Percentiles rank a stretch among this genome's conserved stretches.
Conservation (phyloP, 1,139 yeast genomes). For the Nakaseomyces sp. region DNA sequence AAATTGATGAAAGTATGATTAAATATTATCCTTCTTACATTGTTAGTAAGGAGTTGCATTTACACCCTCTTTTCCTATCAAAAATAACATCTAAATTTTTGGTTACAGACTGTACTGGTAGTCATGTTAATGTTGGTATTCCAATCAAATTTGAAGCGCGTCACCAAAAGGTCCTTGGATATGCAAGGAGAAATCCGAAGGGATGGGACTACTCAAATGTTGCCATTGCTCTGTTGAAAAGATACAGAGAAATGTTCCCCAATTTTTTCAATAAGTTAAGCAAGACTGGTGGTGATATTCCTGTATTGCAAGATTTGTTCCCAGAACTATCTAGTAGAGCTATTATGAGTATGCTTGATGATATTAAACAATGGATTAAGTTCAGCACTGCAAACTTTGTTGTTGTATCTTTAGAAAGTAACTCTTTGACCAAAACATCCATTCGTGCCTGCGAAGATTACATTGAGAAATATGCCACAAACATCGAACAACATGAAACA, state of each 20-base stretch:
- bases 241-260: constrained; percentile 57
- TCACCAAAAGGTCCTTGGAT: constrained; percentile 80
- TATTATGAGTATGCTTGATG: constrained; percentile 38
- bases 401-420: constrained; percentile 68
- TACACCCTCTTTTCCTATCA: constrained; percentile 62
- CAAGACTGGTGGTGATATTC: constrained; percentile 33
- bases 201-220: constrained; percentile 81
- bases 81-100: constrained; percentile 67
- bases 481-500: constrained; percentile 37
- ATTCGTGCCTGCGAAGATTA: constrained; percentile 60
- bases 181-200: constrained; percentile 55
- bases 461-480: constrained; percentile 42
- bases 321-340: constrained; percentile 33
- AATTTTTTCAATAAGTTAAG: constrained; percentile 39
- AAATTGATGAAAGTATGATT: constrained; percentile 46
- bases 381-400: constrained; percentile 47
- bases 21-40: constrained; percentile 61
- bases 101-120: constrained; percentile 46
- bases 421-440: constrained; percentile 61
- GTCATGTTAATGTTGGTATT: constrained; percentile 68
- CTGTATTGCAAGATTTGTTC: constrained; percentile 37
- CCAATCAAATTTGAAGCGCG: constrained; percentile 76
- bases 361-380: constrained; percentile 51
- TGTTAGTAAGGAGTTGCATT: constrained; percentile 48
- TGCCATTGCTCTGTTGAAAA: constrained; percentile 58